Evolutionary conservation across 1,284 basidiomycete genomes (phyloP).

Genomic region (Volvariella surrecta): DNA sequence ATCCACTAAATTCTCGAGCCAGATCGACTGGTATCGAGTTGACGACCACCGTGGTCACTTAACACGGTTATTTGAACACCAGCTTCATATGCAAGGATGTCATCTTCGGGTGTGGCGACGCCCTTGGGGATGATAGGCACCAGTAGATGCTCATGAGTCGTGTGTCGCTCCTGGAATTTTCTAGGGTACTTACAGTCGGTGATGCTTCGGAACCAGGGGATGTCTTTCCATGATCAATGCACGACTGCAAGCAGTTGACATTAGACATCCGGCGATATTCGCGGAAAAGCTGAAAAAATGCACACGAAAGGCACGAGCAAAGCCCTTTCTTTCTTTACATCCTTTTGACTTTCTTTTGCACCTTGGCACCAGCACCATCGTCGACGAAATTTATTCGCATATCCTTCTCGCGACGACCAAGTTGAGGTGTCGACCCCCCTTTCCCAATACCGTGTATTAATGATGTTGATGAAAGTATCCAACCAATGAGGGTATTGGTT

Average conservation of each 20-base stretch:
- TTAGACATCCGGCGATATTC: background rate
- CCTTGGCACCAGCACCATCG: slow-evolving; percentile 49
- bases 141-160: background rate
- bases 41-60: slow-evolving; percentile 61
- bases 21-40: slow-evolving; percentile 57
- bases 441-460: no score
- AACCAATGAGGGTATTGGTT: no score
- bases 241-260: slow-evolving; percentile 41
- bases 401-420: slow-evolving; percentile 85
- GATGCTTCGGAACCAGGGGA: slow-evolving; percentile 23
- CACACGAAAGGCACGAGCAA: slow-evolving; percentile 79
- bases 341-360: slow-evolving; percentile 34
- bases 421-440: slow-evolving; percentile 88
- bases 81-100: slow-evolving; percentile 56
- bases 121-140: slow-evolving; percentile 19
- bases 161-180: background rate
- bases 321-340: slow-evolving; percentile 74
- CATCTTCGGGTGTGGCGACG: slow-evolving; percentile 53
- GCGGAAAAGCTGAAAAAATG: slow-evolving; percentile 16
- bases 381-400: slow-evolving; percentile 91
- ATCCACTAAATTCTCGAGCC: slow-evolving; percentile 60
- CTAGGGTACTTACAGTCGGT: slow-evolving; percentile 17
- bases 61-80: slow-evolving; percentile 58
- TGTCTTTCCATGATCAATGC: slow-evolving; percentile 64
- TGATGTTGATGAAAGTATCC: no score